Evolutionary conservation across 345 rosid genomes (phyloP).

Genomic region (Populus euphratica): DNA sequence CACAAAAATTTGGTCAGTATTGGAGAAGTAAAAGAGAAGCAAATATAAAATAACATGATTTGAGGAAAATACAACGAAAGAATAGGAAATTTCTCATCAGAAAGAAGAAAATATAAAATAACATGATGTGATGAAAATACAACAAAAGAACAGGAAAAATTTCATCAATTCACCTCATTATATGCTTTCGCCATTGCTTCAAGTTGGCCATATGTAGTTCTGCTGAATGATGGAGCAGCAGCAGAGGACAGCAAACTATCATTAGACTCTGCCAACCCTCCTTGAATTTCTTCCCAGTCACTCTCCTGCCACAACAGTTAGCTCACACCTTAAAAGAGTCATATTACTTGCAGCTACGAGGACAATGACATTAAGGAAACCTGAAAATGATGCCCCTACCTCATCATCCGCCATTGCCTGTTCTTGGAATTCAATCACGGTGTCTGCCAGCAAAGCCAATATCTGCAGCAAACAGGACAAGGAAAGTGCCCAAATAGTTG

Average conservation of each 20-base stretch:
- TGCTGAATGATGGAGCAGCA: slow-evolving; percentile 43
- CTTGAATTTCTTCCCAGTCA: slow-evolving; percentile 88
- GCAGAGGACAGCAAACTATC: slow-evolving; percentile 43
- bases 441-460: slow-evolving; percentile 68
- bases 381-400: slow-evolving; percentile 34
- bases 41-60: not conserved
- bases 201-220: slow-evolving; percentile 67
- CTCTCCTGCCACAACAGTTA: slow-evolving; percentile 43
- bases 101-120: not conserved
- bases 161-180: slow-evolving; percentile 43
- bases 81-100: not conserved
- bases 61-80: not conserved
- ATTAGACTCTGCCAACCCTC: slow-evolving; percentile 46
- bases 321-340: not conserved
- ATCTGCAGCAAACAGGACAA: slow-evolving; percentile 44
- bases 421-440: slow-evolving; percentile 77
- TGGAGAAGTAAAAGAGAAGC: not conserved
- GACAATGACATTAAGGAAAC: not conserved
- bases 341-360: not conserved
- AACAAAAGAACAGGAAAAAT: not conserved
- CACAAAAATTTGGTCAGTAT: slow-evolving; percentile 1
- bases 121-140: not conserved
- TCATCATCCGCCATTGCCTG: slow-evolving; percentile 64
- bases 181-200: slow-evolving; percentile 71
- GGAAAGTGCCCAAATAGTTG: not conserved